Base-by-base conservation (phyloP, 2,329 filamentous ascomycete species). In the Penicillium sp. region DNA sequence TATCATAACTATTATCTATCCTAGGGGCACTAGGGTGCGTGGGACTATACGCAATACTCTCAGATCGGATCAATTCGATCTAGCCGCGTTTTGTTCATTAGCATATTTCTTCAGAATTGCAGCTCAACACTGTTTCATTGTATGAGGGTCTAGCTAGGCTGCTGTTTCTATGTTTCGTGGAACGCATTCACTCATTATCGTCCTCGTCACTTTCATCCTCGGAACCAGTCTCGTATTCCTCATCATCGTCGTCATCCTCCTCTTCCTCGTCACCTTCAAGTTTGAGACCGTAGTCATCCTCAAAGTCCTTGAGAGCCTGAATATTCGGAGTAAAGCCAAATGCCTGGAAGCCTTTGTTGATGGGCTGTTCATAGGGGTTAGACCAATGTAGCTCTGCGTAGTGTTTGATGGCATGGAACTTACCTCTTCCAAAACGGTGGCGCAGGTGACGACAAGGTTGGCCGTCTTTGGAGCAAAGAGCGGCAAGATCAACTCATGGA, bases 391-490 rank as follows among this genome's bases (percentile, higher is more conserved):
- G 7, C 19, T 19, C 7, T 21, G 14, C 10, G 17, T 17, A 3
- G 4, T 13, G 8, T 7, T 2, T n/a, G 6, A 32, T 47, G 15
- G 13, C n/a, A 25, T 40, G 14, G 31, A 45, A 75, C 81, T 70
- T 71, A 93, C 87, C 74, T 95, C 87, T 55, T 83, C 76, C 78
- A 96, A 85, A 33, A 88, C 78, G 11, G 85, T 84, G 14, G 88
- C 86, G 62, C 91, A 96, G 6, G 91, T 95, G 36, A 96, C 77
- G 3, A 96, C 81, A 36, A 96, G 71, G 61, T 97, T 94, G 49
- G 88, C 83, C 62, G 78, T 87, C 14, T 83, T 80, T 0, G 90
- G 81, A 50, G 81, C 77, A 63, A 98, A 97, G 23, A 93, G 75
- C 0, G 86, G 84, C 54, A 94, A 61, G 19, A 98, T 75, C 36